Conservation (phyloP, 805 yeast species). For the Yueomyces sp. region DNA sequence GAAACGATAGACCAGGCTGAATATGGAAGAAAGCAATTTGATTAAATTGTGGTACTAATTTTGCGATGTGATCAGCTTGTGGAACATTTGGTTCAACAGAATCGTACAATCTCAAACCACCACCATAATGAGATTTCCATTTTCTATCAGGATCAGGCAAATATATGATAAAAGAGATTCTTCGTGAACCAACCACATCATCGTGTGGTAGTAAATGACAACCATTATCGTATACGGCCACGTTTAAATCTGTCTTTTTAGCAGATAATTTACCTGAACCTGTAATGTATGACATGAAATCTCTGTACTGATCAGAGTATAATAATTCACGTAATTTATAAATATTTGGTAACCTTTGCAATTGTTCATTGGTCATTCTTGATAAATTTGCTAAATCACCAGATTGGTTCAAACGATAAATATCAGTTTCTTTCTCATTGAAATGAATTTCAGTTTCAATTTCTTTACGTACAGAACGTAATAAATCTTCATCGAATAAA, state of each 20-base stretch:
- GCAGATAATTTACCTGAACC: slow-evolving; percentile 86
- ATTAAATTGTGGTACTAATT: slow-evolving; percentile 84
- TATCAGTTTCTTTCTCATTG: slow-evolving; percentile 93
- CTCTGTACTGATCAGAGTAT: slow-evolving; percentile 76
- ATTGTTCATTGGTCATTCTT: slow-evolving; percentile 67
- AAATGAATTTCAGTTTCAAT: slow-evolving; percentile 74
- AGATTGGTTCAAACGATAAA: slow-evolving; percentile 80
- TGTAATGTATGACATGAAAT: slow-evolving; percentile 61
- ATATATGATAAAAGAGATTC: slow-evolving; percentile 86
- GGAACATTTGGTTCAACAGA: slow-evolving; percentile 86
- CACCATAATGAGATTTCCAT: slow-evolving; percentile 93
- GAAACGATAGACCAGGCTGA: slow-evolving; percentile 93
- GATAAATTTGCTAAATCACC: slow-evolving; percentile 88
- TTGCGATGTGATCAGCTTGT: slow-evolving; percentile 51
- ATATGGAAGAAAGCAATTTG: slow-evolving; percentile 93
- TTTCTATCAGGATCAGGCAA: slow-evolving; percentile 80
- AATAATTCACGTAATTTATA: slow-evolving; percentile 74
- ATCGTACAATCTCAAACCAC: slow-evolving; percentile 76
- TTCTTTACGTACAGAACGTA: slow-evolving; percentile 73
- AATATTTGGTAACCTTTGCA: slow-evolving; percentile 58
- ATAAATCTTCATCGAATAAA: slow-evolving; percentile 60
- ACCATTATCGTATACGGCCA: slow-evolving; percentile 82
- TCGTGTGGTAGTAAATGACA: slow-evolving; percentile 93
- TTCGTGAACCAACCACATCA: slow-evolving; percentile 91
- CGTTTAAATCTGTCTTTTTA: slow-evolving; percentile 80